Conservation (phyloP, 2,329 filamentous ascomycete species). For the Exophiala bonariae region DNA sequence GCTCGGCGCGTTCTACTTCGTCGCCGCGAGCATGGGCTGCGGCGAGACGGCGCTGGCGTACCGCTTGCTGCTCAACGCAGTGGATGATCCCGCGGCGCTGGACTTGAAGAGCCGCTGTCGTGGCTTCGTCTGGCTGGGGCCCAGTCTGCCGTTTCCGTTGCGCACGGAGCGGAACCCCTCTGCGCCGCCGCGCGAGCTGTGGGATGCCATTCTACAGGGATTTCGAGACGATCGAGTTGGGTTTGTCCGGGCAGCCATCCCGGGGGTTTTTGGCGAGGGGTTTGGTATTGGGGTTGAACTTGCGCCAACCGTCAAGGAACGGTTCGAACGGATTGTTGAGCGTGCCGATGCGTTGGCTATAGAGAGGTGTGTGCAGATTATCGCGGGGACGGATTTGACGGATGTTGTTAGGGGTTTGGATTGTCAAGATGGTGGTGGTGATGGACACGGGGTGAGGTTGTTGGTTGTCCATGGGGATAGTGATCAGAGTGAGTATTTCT, state of each 20-base stretch:
- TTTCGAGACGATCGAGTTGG: conserved; percentile 26
- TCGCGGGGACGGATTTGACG: conserved; percentile 29
- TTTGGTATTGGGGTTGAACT: conserved; percentile 24
- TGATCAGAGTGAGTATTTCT: conserved; percentile 27
- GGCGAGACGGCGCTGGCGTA: conserved; percentile 32
- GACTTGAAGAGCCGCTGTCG: conserved; percentile 15
- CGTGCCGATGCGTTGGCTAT: conserved; percentile 31
- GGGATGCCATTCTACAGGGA: conserved; percentile 30
- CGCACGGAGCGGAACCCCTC: conserved; percentile 26
- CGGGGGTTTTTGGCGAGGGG: conserved; percentile 26
- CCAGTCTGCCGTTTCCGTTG: conserved; percentile 28
- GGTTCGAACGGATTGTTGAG: conserved; percentile 28
- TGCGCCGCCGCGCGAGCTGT: conserved; percentile 27
- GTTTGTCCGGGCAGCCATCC: conserved; percentile 26
- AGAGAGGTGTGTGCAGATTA: conserved; percentile 32
- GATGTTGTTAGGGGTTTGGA: conserved; percentile 25
- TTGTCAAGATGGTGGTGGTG: conserved; percentile 14
- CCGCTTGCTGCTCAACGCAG: conserved; percentile 18
- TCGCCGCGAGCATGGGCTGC: conserved; percentile 33
- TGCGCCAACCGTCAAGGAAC: conserved; percentile 21
- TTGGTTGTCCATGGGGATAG: conserved; percentile 32
- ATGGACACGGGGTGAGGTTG: no score
- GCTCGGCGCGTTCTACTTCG: conserved; percentile 28
- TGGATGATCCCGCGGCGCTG: neutral
- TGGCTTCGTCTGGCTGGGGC: conserved; percentile 31